Conservation (phyloP, 306 rosid genomes). For the Prunus salicina region DNA sequence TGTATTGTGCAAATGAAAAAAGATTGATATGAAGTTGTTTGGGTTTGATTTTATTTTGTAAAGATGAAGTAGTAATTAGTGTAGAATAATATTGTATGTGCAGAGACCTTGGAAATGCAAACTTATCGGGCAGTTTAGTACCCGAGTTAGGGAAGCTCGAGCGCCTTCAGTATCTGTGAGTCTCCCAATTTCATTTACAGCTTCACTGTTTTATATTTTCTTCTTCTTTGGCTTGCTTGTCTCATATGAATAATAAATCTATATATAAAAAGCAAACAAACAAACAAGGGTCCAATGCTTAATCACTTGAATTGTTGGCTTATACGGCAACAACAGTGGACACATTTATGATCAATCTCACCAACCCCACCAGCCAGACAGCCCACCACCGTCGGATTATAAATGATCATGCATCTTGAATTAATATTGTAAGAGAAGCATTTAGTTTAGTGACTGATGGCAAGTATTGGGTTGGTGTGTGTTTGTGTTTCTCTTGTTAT, state of each 20-base stretch:
- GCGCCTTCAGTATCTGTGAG: slow-evolving; percentile 82
- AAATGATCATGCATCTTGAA: not conserved
- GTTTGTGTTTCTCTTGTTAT: not conserved
- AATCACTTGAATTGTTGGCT: too few relatives aligned
- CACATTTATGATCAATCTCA: slow-evolving; percentile 4
- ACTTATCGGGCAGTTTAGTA: slow-evolving; percentile 66
- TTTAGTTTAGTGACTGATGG: slow-evolving; percentile 11
- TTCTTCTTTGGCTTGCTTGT: too few relatives aligned
- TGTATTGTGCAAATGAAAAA: too few relatives aligned
- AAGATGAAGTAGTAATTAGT: not conserved
- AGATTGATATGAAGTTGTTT: not conserved
- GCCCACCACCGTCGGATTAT: not conserved
- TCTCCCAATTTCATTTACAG: not conserved
- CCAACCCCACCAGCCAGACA: slow-evolving; percentile 22
- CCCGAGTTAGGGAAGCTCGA: slow-evolving; percentile 68
- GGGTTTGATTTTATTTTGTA: not conserved
- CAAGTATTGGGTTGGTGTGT: not conserved
- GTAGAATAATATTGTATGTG: not conserved
- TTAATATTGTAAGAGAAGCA: not conserved
- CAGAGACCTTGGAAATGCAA: slow-evolving; percentile 91
- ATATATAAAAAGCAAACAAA: too few relatives aligned
- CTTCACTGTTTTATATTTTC: not conserved
- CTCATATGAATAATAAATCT: too few relatives aligned
- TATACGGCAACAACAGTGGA: too few relatives aligned
- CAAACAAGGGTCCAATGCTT: not conserved